phyloP scores from a whole-genome alignment of 2,329 filamentous ascomycete genomes.

The Talaromyces sp. region DNA sequence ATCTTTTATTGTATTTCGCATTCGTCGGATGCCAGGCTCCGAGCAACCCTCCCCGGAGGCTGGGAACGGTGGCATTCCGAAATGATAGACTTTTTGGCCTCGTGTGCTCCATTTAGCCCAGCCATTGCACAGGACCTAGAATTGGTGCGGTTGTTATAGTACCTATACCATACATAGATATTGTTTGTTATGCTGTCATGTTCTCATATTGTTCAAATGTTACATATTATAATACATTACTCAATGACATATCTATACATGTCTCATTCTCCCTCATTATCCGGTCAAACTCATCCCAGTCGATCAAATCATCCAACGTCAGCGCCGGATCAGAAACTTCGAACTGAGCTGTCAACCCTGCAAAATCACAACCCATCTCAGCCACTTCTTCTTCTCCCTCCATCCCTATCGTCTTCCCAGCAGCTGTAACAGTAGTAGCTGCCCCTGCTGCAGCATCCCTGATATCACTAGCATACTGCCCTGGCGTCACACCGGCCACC shows the following conservation, averaged over 20 bases:
- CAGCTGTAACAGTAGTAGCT: not conserved
- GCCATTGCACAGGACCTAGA: constrained; percentile 38
- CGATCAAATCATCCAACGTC: constrained; percentile 1
- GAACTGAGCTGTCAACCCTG: not conserved
- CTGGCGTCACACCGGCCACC: constrained; percentile 47
- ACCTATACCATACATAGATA: not conserved
- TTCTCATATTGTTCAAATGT: not conserved
- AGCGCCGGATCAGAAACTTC: not conserved
- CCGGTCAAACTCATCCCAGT: not conserved
- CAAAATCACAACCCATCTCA: not conserved
- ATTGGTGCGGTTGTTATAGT: constrained; percentile 25
- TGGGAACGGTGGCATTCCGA: constrained; percentile 40
- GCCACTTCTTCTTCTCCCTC: not conserved
- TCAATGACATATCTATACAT: not conserved
- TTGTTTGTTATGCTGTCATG: not conserved
- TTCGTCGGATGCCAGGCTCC: constrained; percentile 30
- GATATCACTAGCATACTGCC: constrained; percentile 26
- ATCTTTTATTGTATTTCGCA: constrained; percentile 40
- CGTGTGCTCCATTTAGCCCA: constrained; percentile 34
- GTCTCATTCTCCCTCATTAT: not conserved
- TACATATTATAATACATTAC: not conserved
- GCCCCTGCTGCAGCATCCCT: not conserved
- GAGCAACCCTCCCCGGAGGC: constrained; percentile 31
- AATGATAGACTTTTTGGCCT: constrained; percentile 37
- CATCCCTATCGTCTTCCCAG: not conserved